Evolutionary conservation across 208 protist species (phyloP).

Genomic region (Trypanosoma cruzi): DNA sequence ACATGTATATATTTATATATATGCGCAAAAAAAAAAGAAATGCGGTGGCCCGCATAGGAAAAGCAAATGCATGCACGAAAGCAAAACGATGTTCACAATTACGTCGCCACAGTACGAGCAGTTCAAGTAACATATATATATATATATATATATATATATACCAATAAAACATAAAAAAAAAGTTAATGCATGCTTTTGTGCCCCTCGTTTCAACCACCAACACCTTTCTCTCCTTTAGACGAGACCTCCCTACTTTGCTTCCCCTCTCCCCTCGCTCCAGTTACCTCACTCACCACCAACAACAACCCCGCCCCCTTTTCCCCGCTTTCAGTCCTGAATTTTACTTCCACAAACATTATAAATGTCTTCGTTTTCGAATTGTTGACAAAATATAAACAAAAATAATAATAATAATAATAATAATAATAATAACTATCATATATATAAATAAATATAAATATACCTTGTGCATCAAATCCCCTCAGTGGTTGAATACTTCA

Average conservation of each 20-base stretch:
- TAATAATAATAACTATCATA: too few relatives aligned
- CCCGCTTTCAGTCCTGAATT: too few relatives aligned
- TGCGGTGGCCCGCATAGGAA: not conserved
- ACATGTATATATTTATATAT: not conserved
- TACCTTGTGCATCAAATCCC: slow-evolving; percentile 3
- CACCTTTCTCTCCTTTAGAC: not conserved
- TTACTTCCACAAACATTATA: too few relatives aligned
- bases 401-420: too few relatives aligned
- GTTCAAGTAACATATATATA: not conserved
- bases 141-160: not conserved
- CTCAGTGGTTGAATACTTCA: slow-evolving; percentile 60
- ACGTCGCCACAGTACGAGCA: not conserved
- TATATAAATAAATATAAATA: not conserved
- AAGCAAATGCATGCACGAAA: not conserved
- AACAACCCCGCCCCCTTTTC: too few relatives aligned
- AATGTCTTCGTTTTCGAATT: not conserved
- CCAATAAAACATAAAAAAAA: not conserved
- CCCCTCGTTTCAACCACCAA: not conserved
- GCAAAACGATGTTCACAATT: not conserved
- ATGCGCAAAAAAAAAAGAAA: not conserved
- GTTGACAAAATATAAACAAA: not conserved
- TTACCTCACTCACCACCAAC: too few relatives aligned
- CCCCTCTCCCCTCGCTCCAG: not conserved
- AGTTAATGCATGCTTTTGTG: not conserved
- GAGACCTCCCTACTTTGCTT: not conserved